Conservation (phyloP, 352 stramenopile genomes). For the Phytophthora macrochlamydospora region DNA sequence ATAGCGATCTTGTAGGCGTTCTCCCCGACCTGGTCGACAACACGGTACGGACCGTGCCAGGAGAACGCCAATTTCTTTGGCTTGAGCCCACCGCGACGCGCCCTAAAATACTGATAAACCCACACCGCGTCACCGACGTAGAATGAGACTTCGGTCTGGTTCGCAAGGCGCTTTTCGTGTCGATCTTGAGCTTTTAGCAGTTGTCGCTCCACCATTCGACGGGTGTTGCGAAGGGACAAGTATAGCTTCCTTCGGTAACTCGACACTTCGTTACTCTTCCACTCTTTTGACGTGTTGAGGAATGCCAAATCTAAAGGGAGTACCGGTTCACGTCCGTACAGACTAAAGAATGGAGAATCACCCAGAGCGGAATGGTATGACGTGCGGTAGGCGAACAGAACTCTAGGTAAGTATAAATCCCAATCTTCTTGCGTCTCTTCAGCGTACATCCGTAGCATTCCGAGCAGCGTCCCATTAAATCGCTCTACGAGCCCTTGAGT, state of each 20-base stretch:
- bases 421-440: constrained; percentile 1
- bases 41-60: not conserved
- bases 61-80: constrained; percentile 11
- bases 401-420: not conserved
- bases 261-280: constrained; percentile 3
- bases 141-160: not conserved
- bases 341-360: constrained; percentile 2
- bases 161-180: not conserved
- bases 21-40: not conserved
- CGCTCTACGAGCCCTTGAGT: constrained; percentile 1
- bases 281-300: not conserved
- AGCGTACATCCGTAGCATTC: constrained; percentile 2
- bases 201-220: constrained; percentile 2
- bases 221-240: not conserved
- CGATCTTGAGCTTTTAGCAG: constrained; percentile 1
- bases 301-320: constrained; percentile 1
- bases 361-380: not conserved
- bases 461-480: not conserved
- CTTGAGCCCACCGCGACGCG: not conserved
- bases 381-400: not conserved
- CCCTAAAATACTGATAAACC: constrained; percentile 1
- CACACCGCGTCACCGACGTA: not conserved
- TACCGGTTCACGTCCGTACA: constrained; percentile 1
- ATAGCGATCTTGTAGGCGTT: not conserved
- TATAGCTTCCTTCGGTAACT: not conserved